Conservation (phyloP, 208 protist genomes). For the Trypanosoma avium region DNA sequence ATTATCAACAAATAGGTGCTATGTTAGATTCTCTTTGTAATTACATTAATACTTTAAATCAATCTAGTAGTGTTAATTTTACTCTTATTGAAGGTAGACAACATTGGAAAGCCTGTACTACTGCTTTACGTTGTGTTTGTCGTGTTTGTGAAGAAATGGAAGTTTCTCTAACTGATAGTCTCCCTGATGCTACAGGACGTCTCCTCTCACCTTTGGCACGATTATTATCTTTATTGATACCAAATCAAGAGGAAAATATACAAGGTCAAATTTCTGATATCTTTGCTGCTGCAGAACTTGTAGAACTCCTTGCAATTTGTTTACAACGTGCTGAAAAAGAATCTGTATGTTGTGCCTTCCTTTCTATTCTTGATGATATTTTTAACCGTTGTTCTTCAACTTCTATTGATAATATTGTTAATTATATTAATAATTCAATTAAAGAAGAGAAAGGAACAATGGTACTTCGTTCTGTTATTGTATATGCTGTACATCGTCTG, state of each 20-base stretch:
- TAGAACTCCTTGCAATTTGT: conserved; percentile 12
- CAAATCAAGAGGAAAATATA: too few relatives aligned
- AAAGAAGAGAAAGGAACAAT: neutral
- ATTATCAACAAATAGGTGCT: conserved; percentile 16
- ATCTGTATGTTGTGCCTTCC: neutral
- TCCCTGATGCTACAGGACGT: conserved; percentile 10
- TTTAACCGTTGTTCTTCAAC: too few relatives aligned
- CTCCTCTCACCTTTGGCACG: conserved; percentile 4
- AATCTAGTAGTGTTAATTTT: too few relatives aligned
- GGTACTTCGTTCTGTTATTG: conserved; percentile 4
- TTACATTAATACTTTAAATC: neutral
- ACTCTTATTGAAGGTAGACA: too few relatives aligned
- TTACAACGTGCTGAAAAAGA: neutral
- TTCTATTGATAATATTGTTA: neutral
- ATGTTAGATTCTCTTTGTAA: conserved; percentile 10
- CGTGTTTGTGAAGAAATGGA: conserved; percentile 37
- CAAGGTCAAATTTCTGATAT: neutral
- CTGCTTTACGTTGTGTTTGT: conserved; percentile 23
- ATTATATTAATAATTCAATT: neutral
- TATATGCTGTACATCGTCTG: conserved; percentile 15
- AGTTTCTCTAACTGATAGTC: conserved; percentile 20
- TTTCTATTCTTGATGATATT: conserved; percentile 4
- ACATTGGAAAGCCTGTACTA: conserved; percentile 20
- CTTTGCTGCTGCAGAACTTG: neutral
- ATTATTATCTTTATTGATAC: too few relatives aligned